phyloP scores from a whole-genome alignment of 805 yeast species.

The Wickerhamomyces mucosus region DNA sequence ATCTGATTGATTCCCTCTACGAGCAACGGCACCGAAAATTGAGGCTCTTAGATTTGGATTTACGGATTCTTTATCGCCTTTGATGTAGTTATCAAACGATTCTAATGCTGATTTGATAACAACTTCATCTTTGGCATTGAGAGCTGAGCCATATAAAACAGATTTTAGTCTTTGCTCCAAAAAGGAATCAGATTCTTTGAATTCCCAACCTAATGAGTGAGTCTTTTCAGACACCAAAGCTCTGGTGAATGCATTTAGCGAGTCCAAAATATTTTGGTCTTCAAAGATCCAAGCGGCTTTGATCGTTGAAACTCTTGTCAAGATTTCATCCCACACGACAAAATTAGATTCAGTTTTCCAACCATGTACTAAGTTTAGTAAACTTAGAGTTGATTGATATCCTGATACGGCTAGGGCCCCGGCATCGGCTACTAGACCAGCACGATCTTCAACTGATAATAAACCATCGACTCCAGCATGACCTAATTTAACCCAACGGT shows the following conservation, averaged over 20 bases:
- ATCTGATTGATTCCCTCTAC: slow-evolving; percentile 48
- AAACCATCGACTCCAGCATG: slow-evolving; percentile 44
- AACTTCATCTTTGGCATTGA: slow-evolving; percentile 36
- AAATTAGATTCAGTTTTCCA: slow-evolving; percentile 54
- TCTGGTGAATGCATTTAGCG: slow-evolving; percentile 42
- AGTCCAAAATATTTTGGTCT: slow-evolving; percentile 33
- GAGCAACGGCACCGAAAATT: slow-evolving; percentile 59
- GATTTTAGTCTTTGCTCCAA: slow-evolving; percentile 60
- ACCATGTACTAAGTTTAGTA: slow-evolving; percentile 47
- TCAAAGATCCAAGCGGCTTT: slow-evolving; percentile 50
- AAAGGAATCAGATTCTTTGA: slow-evolving; percentile 44
- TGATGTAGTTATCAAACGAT: slow-evolving; percentile 42
- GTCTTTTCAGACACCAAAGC: slow-evolving; percentile 48
- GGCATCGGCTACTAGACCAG: slow-evolving; percentile 76
- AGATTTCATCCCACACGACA: slow-evolving; percentile 61
- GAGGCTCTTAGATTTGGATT: slow-evolving; percentile 65
- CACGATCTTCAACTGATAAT: slow-evolving; percentile 67
- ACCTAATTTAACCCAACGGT: slow-evolving; percentile 63
- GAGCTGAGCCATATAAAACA: slow-evolving; percentile 52
- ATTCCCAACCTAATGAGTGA: slow-evolving; percentile 54
- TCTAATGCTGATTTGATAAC: slow-evolving; percentile 37
- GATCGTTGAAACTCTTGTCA: slow-evolving; percentile 37
- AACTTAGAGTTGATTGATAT: slow-evolving; percentile 48
- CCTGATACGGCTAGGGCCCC: slow-evolving; percentile 66
- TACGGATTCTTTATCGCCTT: slow-evolving; percentile 60